Evolutionary conservation across 1,284 basidiomycete genomes (phyloP).

Genomic region (Ganoderma leucocontextum): DNA sequence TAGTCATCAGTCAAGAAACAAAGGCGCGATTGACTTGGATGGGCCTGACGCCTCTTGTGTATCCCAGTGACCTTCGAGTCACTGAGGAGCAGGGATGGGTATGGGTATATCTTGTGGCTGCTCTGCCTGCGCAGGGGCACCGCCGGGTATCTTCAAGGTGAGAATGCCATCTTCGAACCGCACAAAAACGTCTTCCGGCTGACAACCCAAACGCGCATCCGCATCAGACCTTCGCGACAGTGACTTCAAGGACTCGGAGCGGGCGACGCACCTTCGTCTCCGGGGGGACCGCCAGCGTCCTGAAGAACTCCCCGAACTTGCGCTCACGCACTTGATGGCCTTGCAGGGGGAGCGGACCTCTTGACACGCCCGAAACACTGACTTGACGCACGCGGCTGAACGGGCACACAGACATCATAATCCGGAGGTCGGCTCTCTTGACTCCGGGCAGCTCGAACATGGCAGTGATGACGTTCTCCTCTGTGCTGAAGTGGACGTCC

Average conservation of each 20-base stretch:
- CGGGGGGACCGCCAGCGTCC: conserved; percentile 63
- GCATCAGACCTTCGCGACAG: neutral
- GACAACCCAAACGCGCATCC: neutral
- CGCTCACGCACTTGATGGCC: conserved; percentile 54
- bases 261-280: conserved; percentile 58
- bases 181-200: conserved; percentile 39
- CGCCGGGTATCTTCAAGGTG: conserved; percentile 40
- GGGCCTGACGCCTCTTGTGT: neutral
- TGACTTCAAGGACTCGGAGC: neutral
- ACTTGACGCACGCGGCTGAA: conserved; percentile 66
- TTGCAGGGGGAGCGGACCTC: conserved; percentile 46
- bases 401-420: conserved; percentile 61
- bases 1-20: neutral
- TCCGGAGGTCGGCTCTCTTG: conserved; percentile 57
- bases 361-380: conserved; percentile 54
- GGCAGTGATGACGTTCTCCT: conserved; percentile 55
- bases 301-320: conserved; percentile 58
- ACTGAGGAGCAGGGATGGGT: conserved; percentile 1
- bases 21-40: neutral
- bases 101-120: conserved; percentile 37
- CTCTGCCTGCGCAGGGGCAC: conserved; percentile 30
- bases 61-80: neutral
- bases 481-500: conserved; percentile 59
- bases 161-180: conserved; percentile 43
- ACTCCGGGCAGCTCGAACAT: conserved; percentile 73